Evolutionary conservation across 2,329 filamentous ascomycete species (phyloP).

Genomic region (Cadophora sp.): DNA sequence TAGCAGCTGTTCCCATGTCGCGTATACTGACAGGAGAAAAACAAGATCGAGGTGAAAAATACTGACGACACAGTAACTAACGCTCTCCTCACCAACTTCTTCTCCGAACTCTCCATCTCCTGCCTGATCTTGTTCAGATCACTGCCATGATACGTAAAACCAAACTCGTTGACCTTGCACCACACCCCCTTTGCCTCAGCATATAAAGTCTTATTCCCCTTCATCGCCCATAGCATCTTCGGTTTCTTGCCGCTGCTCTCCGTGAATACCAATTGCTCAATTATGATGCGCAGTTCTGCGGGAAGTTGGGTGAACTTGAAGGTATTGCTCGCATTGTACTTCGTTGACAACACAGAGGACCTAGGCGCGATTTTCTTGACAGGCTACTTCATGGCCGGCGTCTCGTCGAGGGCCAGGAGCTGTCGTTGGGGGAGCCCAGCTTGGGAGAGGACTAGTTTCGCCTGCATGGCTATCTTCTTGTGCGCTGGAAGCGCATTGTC

Average conservation of each 20-base stretch:
- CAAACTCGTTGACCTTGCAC: conserved; percentile 17
- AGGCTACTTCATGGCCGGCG: background rate
- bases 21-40: too few species aligned
- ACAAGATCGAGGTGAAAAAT: background rate
- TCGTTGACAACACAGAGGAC: background rate
- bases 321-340: background rate
- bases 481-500: background rate
- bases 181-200: conserved; percentile 16
- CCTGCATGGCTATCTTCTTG: background rate
- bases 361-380: background rate
- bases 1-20: background rate
- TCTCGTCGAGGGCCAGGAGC: background rate
- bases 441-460: background rate
- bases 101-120: background rate
- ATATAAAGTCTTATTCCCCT: conserved; percentile 10
- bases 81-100: conserved; percentile 4
- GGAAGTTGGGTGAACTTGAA: conserved; percentile 16
- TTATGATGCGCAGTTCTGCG: conserved; percentile 10
- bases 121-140: conserved; percentile 1
- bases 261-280: conserved; percentile 3
- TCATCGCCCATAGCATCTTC: conserved; percentile 16
- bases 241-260: conserved; percentile 14
- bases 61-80: conserved; percentile 7
- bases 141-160: conserved; percentile 21
- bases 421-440: background rate